phyloP scores from a whole-genome alignment of 352 stramenopile genomes.

The Elongisporangium prolatum region DNA sequence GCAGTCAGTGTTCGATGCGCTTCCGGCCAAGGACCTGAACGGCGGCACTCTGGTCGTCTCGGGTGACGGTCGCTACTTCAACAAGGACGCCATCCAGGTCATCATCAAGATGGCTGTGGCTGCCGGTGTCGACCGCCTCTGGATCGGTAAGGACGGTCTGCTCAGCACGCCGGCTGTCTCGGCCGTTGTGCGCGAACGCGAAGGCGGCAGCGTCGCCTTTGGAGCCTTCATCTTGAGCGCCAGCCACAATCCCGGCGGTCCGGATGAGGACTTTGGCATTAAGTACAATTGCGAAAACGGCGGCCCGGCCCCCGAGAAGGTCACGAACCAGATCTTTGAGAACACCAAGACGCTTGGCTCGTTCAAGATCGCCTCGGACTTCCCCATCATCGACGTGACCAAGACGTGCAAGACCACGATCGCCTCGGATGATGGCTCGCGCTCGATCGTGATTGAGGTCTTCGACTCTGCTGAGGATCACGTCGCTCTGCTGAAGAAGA shows the following conservation, averaged over 20 bases:
- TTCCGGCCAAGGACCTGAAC: constrained; percentile 92
- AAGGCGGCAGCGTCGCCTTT: constrained; percentile 91
- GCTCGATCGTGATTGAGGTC: constrained; percentile 94
- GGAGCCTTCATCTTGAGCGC: constrained; percentile 98
- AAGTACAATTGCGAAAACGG: constrained; percentile 99
- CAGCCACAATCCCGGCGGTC: constrained; percentile 98
- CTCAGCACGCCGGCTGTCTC: constrained; percentile 97
- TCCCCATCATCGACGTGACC: constrained; percentile 71
- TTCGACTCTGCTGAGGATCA: constrained; percentile 98
- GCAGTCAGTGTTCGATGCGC: constrained; percentile 95
- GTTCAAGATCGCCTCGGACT: constrained; percentile 90
- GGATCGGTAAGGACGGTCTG: constrained; percentile 94
- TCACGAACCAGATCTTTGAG: constrained; percentile 96
- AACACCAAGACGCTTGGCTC: constrained; percentile 93
- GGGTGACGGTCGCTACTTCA: constrained; percentile 92
- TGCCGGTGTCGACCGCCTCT: constrained; percentile 94
- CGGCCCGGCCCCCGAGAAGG: constrained; percentile 94
- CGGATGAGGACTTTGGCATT: constrained; percentile 98
- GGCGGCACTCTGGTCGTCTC: constrained; percentile 96
- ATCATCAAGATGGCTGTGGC: constrained; percentile 97
- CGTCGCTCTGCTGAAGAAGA: constrained; percentile 92
- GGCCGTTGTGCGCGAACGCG: constrained; percentile 93
- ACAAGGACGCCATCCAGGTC: constrained; percentile 94
- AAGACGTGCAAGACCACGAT: constrained; percentile 67
- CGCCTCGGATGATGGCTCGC: constrained; percentile 84